Base-by-base conservation (phyloP, 2,329 filamentous ascomycete species). In the Pseudovirgaria hyperparasitica region DNA sequence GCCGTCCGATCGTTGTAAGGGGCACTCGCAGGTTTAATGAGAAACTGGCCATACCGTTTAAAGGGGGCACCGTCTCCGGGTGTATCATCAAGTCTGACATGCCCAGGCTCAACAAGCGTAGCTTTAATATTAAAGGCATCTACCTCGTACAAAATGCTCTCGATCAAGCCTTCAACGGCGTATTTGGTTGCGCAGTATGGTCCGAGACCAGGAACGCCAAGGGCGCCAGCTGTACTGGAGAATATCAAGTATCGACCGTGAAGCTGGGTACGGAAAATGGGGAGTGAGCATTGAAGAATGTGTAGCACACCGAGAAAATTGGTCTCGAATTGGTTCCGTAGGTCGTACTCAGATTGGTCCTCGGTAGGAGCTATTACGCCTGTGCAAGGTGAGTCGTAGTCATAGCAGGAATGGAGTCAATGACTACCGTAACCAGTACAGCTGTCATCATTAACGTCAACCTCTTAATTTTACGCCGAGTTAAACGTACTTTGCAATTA, bases 181-280 rank as follows among this genome's bases (percentile, higher is more conserved):
- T 94, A 96, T 52, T 96, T 98, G 10, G 85, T 93, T 2, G 90
- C 90, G 54, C 87, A 96, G 48, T 93, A 96, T 0, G 87, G 87
- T 0, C 87, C 87, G 5, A 96, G 58, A 0, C 90, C 90, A 0
- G 90, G 90, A 0, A 96, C 84, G 2, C 87, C 90, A n/a, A 94
- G 67, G 0, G 87, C 82, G 4, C 90, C 90, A 17, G 80, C 80
- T 1, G 85, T 94, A 6, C 81, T 90, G 47, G 84, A 93, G 58
- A 96, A 94, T 36, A 96, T 92, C 26, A 96, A 65, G 52, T 94
- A 96, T 16, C 86, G 72, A 1, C 90, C 90, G 16, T 52, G 46
- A 18, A 68, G 67, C 37, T 82, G 76, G 36, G 75, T 66, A 27
- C 87, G 75, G 42, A 96, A 92, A 57, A 92, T 84, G 1, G 86